Percentiles rank a stretch among this genome's conserved stretches.
Evolutionary conservation across 1,284 basidiomycete genomes (phyloP).

Genomic region (Hemileia vastatrix): DNA sequence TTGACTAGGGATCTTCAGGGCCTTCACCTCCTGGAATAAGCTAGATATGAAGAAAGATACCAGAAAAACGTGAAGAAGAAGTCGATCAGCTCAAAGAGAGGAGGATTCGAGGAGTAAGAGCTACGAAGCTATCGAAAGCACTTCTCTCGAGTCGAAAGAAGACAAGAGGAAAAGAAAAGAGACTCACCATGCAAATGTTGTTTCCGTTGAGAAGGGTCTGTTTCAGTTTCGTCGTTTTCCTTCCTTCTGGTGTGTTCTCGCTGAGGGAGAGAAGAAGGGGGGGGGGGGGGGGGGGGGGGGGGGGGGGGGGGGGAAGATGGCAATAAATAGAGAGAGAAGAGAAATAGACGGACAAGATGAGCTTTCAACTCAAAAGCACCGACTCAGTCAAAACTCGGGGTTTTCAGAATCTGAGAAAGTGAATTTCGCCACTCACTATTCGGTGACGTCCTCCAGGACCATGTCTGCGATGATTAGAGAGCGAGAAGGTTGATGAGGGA

Average conservation of each 20-base stretch:
- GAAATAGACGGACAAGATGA: not conserved
- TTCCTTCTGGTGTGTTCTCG: slow-evolving; percentile 33
- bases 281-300: too few relatives aligned
- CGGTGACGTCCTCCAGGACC: slow-evolving; percentile 44
- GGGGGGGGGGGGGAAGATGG: too few relatives aligned
- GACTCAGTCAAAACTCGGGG: not conserved
- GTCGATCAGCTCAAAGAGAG: not conserved
- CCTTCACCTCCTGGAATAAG: too few relatives aligned
- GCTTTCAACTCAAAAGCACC: too few relatives aligned
- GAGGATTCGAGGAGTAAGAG: not conserved
- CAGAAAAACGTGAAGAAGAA: not conserved
- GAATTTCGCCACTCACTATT: slow-evolving; percentile 43
- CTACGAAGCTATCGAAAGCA: too few relatives aligned
- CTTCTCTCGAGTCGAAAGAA: too few relatives aligned
- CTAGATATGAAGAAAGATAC: too few relatives aligned
- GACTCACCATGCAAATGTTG: slow-evolving; percentile 37
- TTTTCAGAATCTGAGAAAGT: not conserved
- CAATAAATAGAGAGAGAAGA: not conserved
- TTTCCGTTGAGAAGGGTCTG: slow-evolving; percentile 45
- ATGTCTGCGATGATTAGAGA: too few relatives aligned
- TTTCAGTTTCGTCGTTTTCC: slow-evolving; percentile 38
- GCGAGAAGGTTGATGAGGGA: too few relatives aligned
- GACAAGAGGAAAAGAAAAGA: too few relatives aligned
- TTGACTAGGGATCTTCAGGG: too few relatives aligned
- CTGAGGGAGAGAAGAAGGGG: too few relatives aligned